These are phyloP conservation scores for Komagataella kurtzmanii DNA, from an alignment of 805 yeast genomes.

Conservation along the genomic window DNA sequence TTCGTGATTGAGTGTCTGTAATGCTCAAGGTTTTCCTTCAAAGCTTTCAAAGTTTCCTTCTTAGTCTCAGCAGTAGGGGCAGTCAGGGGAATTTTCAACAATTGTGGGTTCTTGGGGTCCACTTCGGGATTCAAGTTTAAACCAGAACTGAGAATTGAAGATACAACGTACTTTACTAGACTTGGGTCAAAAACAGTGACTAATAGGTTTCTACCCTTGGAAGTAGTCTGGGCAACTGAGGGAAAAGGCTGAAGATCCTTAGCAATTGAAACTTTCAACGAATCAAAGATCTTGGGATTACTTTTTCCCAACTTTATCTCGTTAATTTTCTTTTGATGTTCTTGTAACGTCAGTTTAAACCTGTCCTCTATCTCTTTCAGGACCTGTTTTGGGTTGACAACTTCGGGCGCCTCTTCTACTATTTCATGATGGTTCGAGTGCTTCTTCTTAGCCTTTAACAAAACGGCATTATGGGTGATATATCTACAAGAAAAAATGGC, in stretches of 20 bases:
- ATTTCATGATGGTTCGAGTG: conserved; percentile 3
- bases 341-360: conserved; percentile 34
- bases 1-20: conserved; percentile 35
- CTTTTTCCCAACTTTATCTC: conserved; percentile 61
- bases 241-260: conserved; percentile 38
- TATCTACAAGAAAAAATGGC: neutral
- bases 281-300: conserved; percentile 53
- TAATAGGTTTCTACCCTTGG: conserved; percentile 45
- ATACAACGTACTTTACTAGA: conserved; percentile 52
- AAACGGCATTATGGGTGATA: neutral
- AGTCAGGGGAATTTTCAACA: conserved; percentile 62
- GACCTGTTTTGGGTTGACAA: conserved; percentile 16
- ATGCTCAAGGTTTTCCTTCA: conserved; percentile 56
- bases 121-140: conserved; percentile 71
- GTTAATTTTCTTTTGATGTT: conserved; percentile 39
- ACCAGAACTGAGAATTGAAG: conserved; percentile 55
- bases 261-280: conserved; percentile 34
- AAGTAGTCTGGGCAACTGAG: conserved; percentile 55
- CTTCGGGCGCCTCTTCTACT: conserved; percentile 10
- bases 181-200: conserved; percentile 85
- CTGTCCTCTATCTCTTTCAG: conserved; percentile 23
- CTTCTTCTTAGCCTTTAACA: conserved; percentile 4
- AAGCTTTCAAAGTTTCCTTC: conserved; percentile 37
- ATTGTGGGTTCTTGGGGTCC: conserved; percentile 60
- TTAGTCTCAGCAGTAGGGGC: conserved; percentile 59